A percentile compares a stretch with the other conserved stretches of the same genome.
phyloP scores from a whole-genome alignment of 257 asterid genomes.

The Gentiana dahurica region DNA sequence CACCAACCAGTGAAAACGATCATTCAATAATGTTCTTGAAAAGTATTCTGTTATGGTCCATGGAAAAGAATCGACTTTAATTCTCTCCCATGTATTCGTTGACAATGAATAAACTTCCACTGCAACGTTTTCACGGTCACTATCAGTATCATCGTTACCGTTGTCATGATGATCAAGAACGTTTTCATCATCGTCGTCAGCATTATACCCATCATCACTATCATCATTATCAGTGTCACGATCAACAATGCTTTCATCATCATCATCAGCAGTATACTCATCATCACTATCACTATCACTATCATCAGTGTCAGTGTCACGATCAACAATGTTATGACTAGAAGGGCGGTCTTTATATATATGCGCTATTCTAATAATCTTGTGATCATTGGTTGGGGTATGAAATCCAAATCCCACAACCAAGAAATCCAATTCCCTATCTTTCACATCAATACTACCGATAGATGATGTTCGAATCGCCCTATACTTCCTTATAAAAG shows the following conservation, averaged over 20 bases:
- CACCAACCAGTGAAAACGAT: conserved; percentile 11
- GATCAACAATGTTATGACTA: neutral
- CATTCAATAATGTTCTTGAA: conserved; percentile 4
- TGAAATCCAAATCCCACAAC: conserved; percentile 13
- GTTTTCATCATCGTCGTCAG: no score
- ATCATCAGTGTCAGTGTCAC: no score
- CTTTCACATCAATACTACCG: neutral
- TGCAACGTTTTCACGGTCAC: no score
- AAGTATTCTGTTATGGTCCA: neutral
- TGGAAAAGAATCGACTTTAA: conserved; percentile 1
- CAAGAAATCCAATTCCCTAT: no score
- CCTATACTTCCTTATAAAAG: conserved; percentile 6
- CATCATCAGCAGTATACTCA: no score
- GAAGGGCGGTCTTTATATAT: neutral
- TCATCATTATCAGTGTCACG: no score
- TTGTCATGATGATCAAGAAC: no score
- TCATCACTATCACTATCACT: no score
- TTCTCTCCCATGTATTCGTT: conserved; percentile 2
- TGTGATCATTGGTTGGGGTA: conserved; percentile 5
- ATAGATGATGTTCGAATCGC: neutral
- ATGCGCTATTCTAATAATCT: conserved; percentile 4
- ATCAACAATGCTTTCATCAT: no score
- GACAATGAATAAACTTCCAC: conserved; percentile 13
- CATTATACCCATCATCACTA: neutral
- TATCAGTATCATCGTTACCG: neutral